Evolutionary conservation across 192 early-diverging fungal species (phyloP).

Genomic region (Irineochytrium annulatum): DNA sequence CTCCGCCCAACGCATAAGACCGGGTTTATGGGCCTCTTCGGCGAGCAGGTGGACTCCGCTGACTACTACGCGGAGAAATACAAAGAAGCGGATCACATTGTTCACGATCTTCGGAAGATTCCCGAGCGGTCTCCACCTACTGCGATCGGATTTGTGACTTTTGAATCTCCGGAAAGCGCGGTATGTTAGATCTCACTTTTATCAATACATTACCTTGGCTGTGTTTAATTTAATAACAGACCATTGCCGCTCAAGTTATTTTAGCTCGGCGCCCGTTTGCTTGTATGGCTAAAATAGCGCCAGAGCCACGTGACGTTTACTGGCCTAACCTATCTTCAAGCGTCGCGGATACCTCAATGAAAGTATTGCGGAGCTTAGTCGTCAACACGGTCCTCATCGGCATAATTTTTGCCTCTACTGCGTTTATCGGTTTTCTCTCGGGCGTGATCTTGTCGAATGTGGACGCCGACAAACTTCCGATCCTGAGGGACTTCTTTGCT

Average conservation of each 20-base stretch:
- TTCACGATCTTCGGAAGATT: conserved; percentile 20
- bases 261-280: conserved; percentile 42
- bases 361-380: conserved; percentile 39
- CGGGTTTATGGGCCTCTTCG: conserved; percentile 44
- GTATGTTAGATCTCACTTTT: conserved; percentile 19
- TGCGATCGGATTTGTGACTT: conserved; percentile 51
- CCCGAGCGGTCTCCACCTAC: conserved; percentile 41
- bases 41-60: conserved; percentile 39
- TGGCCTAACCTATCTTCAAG: conserved; percentile 51
- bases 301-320: conserved; percentile 55
- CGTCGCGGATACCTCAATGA: conserved; percentile 37
- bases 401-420: conserved; percentile 10
- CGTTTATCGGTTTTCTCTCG: conserved; percentile 36
- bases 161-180: conserved; percentile 52
- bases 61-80: conserved; percentile 41
- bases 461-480: conserved; percentile 31
- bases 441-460: conserved; percentile 26
- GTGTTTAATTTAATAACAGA: conserved; percentile 14
- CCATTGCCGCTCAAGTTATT: conserved; percentile 44
- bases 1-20: conserved; percentile 38
- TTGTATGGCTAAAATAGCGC: conserved; percentile 44
- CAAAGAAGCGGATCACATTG: conserved; percentile 36
- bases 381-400: conserved; percentile 23
- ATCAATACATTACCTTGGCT: not conserved
- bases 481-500: conserved; percentile 22